A percentile compares a stretch with the other conserved stretches of the same genome.
phyloP scores from a whole-genome alignment of 495 filamentous ascomycete species.

The Lepraria neglecta region DNA sequence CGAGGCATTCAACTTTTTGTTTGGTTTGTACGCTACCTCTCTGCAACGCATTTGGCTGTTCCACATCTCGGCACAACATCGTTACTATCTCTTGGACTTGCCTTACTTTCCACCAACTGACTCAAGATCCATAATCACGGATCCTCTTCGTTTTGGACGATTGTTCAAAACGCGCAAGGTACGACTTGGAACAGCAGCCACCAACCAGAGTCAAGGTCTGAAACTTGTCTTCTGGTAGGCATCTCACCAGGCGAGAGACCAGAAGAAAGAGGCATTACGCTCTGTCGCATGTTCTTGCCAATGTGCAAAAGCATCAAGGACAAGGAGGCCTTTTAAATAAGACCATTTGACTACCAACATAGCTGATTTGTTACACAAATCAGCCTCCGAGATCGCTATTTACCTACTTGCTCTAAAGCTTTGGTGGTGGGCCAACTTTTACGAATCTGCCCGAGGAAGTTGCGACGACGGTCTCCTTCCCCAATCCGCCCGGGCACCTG shows the following conservation, averaged over 20 bases:
- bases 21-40: background rate
- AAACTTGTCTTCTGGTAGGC: background rate
- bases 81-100: too few species aligned
- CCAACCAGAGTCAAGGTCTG: background rate
- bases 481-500: too few species aligned
- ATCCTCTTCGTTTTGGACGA: too few species aligned
- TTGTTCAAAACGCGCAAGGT: too few species aligned
- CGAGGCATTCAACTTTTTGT: conserved; percentile 2
- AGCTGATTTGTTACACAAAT: background rate
- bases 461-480: conserved; percentile 4
- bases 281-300: background rate
- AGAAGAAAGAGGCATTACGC: background rate
- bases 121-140: too few species aligned
- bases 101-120: too few species aligned
- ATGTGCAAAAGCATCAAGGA: background rate
- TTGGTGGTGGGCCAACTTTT: conserved; percentile 13
- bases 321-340: background rate
- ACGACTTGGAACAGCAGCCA: background rate
- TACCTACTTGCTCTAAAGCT: background rate
- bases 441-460: conserved; percentile 3
- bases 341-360: background rate
- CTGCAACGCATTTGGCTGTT: background rate
- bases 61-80: background rate
- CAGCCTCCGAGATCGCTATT: conserved; percentile 10
- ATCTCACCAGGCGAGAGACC: background rate